Base-by-base conservation (phyloP, 2,329 filamentous ascomycete genomes). In the Helminthosporium solani region DNA sequence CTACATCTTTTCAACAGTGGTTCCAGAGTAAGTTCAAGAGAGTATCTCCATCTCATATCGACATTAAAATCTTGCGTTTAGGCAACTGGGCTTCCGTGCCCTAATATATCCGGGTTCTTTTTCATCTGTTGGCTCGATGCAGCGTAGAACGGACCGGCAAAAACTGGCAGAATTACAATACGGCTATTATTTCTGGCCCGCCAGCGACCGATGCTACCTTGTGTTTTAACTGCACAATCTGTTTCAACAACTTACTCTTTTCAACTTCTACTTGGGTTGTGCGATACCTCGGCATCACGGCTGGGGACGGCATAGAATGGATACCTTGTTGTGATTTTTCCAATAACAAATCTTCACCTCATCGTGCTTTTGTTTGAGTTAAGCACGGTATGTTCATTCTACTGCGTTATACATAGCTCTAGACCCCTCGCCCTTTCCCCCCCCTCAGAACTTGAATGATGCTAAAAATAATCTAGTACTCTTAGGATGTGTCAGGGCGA, bases 1-100 rank as follows among this genome's bases (percentile, higher is more conserved):
- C 68, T 12, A 61, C 64, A 4, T 46, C 56, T 8, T 75, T 76
- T 49, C 56, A 55, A 20, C 57, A 62, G 14, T 76, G 73, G 72
- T 70, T 76, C 44, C 21, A 35, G 9, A 28, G 53, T 28, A 56
- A 55, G 43, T 30, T 20, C 20, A 1, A 16, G n/a, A 14, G 7
- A 23, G 20, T 5, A 20, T n/a, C 9, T 18, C 25, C 6, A 37
- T 20, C 16, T 19, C 3, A 30, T 15, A 20, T 15, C 23, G 7
- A 21, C 15, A 30, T 40, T 50, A 41, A 50, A 18, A 12, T 28
- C 6, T n/a, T 3, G 6, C 18, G 11, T 14, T 27, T 53, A 35
- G 54, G 54, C 19, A 60, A 61, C 18, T 71, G 68, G 68, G 66
- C 61, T 18, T 57, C 57, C 19, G 56, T 70, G 20, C 61, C 66